Percentiles rank a stretch among this genome's conserved stretches.
Conservation (phyloP, 345 rosid species). For the Cochlearia excelsa region DNA sequence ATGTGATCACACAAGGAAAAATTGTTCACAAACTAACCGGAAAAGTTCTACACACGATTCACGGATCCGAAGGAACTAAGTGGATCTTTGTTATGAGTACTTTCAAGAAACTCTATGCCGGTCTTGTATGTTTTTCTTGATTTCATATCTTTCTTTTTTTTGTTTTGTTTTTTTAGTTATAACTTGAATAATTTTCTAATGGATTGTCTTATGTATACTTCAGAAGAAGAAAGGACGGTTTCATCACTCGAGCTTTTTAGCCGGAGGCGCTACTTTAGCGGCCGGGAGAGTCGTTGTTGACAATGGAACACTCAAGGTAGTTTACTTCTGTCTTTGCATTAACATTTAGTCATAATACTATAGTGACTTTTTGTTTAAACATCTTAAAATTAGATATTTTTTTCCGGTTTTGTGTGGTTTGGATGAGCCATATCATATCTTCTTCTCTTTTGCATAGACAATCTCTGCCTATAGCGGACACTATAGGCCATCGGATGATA, state of each 20-base stretch:
- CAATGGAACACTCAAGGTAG: conserved; percentile 73
- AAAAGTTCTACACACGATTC: conserved; percentile 50
- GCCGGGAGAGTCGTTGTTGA: conserved; percentile 81
- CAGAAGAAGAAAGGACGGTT: conserved; percentile 93
- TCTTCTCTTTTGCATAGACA: conserved; percentile 48
- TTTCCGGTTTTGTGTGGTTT: not conserved
- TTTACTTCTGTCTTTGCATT: not conserved
- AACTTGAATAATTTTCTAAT: not conserved
- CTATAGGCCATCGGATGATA: conserved; percentile 76
- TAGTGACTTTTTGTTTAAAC: too few species aligned
- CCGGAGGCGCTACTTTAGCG: conserved; percentile 89
- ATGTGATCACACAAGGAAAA: conserved; percentile 55
- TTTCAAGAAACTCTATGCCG: conserved; percentile 65
- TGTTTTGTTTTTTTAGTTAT: not conserved
- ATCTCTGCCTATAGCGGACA: conserved; percentile 93
- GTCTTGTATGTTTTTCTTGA: conserved; percentile 47
- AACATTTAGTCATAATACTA: not conserved
- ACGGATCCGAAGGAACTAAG: conserved; percentile 47
- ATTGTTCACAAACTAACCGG: conserved; percentile 59
- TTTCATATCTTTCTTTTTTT: not conserved
- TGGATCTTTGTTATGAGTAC: conserved; percentile 94
- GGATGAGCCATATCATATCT: not conserved
- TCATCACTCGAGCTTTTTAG: conserved; percentile 95
- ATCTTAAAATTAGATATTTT: not conserved
- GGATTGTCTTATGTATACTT: conserved; percentile 15